Evolutionary conservation across 306 rosid genomes (phyloP).

Genomic region (Citrullus amarus): DNA sequence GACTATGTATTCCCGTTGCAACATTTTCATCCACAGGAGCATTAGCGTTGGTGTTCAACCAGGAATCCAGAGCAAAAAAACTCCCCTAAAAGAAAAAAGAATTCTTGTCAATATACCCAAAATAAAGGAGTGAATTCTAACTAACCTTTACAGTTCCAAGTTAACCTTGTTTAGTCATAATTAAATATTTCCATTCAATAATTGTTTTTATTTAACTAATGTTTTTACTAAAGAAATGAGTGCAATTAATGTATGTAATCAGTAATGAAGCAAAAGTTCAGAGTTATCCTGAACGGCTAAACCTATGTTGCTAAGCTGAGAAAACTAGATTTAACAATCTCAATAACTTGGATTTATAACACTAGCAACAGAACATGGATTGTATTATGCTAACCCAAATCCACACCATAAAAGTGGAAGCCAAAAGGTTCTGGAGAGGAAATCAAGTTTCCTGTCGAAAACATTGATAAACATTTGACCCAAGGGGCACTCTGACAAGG

Average conservation of each 20-base stretch:
- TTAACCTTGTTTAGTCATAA: neutral
- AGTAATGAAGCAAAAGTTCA: neutral
- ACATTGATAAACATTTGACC: neutral
- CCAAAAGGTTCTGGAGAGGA: neutral
- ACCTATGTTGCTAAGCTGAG: neutral
- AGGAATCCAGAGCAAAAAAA: conserved; percentile 26
- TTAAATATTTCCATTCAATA: neutral
- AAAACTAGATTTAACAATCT: neutral
- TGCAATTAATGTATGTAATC: neutral
- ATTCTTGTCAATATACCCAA: conserved; percentile 1
- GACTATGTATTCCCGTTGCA: conserved; percentile 21
- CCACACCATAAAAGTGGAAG: neutral
- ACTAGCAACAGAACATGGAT: neutral
- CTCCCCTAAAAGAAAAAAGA: conserved; percentile 30
- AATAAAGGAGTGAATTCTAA: too few species aligned
- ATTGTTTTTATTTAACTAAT: neutral
- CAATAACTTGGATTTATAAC: neutral
- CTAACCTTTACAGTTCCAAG: neutral
- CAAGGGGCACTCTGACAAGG: neutral
- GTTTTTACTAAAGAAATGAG: neutral
- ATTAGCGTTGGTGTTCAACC: conserved; percentile 31
- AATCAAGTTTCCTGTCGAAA: neutral
- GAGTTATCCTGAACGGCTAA: neutral
- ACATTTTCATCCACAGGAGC: conserved; percentile 32
- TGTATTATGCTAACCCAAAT: neutral